Base-by-base conservation (phyloP, 345 rosid genomes). In the Salix viminalis region DNA sequence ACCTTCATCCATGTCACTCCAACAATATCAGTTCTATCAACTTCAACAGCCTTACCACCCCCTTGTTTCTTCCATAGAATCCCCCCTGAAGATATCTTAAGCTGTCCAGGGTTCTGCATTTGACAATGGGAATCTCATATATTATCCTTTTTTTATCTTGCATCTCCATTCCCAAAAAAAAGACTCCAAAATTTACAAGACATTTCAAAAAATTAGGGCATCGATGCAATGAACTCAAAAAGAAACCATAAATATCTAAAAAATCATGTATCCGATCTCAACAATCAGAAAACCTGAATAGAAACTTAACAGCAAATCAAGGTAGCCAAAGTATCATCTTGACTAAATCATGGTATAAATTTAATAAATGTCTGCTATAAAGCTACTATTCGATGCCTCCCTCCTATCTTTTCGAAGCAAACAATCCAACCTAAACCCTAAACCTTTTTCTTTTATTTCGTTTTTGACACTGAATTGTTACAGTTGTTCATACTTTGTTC, bases 51-150 rank as follows among this genome's bases (percentile, higher is more conserved):
- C 81, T 93, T 96, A 60, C 99, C 99, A 69, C 99, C 99, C 34
- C 97, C 99, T 84, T 82, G 95, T 82, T 94, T 96, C 94, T 92
- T 96, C 99, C 99, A 96, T 71, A 80, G 80, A 52, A 96, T 93
- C 0, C 97, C 97, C 62, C 96, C 92, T 0, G 93, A 85, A 77
- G 75, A 80, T 13, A 96, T 86, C 80, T 89, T 96, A 64, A 94
- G 88, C 66, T 91, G 93, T 1, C 99, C 99, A 6, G 94, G 88
- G 73, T 92, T 96, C 98, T 96, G 86, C 88, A 85, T 62, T 32
- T 39, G 79, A 78, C 15, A 52, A 26, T 56, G 48, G n/a, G 30
- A 69, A 12, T 41, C 44, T 41, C 24, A 61, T 46, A 58, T 19
- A 56, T 73, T 42, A 37, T 58, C 14, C 15, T 19, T 18, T 12